These are phyloP conservation scores for Margaritispora aquatica DNA, from an alignment of 495 filamentous ascomycete genomes.

Conservation along the genomic window DNA sequence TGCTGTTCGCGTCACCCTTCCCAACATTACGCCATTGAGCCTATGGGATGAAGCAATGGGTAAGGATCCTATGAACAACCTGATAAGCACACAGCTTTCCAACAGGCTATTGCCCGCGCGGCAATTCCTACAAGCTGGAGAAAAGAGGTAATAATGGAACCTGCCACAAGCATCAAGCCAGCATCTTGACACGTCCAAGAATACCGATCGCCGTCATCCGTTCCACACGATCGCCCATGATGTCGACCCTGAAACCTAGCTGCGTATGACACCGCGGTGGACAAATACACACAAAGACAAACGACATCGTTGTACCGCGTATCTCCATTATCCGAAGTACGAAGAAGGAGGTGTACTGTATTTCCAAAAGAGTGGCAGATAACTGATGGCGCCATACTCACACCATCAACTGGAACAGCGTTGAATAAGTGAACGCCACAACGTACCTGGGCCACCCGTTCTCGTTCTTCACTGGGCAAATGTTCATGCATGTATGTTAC, in stretches of 20 bases:
- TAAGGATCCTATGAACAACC: neutral
- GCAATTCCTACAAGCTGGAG: too few species aligned
- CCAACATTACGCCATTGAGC: neutral
- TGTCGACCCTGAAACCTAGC: neutral
- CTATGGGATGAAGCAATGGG: neutral
- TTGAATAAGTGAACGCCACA: neutral
- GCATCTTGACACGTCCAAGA: neutral
- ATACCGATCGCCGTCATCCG: neutral
- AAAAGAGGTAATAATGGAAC: too few species aligned
- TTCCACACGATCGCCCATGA: neutral
- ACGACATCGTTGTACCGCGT: neutral
- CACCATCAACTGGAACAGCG: neutral
- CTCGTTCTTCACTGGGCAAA: neutral
- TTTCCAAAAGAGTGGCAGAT: too few species aligned
- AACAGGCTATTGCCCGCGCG: slow-evolving; percentile 6
- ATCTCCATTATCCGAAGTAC: neutral
- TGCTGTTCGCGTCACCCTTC: neutral
- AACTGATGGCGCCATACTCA: neutral
- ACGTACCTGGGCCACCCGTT: neutral
- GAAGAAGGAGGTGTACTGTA: too few species aligned
- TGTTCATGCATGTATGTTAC: neutral
- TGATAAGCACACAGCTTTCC: slow-evolving; percentile 12
- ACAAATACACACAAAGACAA: too few species aligned
- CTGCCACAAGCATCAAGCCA: too few species aligned
- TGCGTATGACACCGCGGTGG: too few species aligned